Evolutionary conservation across 768 basidiomycete genomes (phyloP).

Genomic region (Boletus pseudopeckii): DNA sequence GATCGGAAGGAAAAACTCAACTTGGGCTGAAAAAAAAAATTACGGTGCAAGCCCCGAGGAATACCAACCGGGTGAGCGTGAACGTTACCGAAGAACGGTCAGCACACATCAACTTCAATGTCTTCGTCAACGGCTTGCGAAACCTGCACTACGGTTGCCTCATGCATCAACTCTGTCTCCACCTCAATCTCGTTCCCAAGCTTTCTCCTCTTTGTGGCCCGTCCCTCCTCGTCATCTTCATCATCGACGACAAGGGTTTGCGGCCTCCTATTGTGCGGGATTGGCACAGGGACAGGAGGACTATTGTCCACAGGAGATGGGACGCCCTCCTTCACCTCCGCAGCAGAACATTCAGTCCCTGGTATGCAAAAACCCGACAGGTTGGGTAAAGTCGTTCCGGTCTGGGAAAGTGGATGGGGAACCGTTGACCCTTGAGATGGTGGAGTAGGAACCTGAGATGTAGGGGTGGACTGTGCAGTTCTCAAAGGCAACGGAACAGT

Average conservation of each 20-base stretch:
- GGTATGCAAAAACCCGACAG: slow-evolving; percentile 14
- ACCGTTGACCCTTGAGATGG: not conserved
- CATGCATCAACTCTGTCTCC: not conserved
- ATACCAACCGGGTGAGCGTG: not conserved
- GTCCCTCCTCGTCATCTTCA: slow-evolving; percentile 52
- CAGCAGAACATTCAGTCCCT: not conserved
- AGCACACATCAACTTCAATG: slow-evolving; percentile 30
- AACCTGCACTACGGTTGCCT: not conserved
- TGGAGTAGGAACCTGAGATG: not conserved
- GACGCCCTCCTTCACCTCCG: slow-evolving; percentile 18
- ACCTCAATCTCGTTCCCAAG: slow-evolving; percentile 18
- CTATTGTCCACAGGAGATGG: slow-evolving; percentile 16
- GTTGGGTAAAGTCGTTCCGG: not conserved
- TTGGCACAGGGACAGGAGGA: slow-evolving; percentile 34
- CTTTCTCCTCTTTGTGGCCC: slow-evolving; percentile 53
- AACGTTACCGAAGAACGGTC: slow-evolving; percentile 1
- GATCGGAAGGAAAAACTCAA: slow-evolving; percentile 1
- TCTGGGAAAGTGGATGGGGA: slow-evolving; percentile 1
- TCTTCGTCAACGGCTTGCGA: slow-evolving; percentile 25
- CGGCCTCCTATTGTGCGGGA: slow-evolving; percentile 22
- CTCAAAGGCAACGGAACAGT: slow-evolving; percentile 39
- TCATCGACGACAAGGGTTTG: slow-evolving; percentile 54
- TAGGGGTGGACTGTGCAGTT: slow-evolving; percentile 7
- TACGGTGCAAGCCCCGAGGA: too few species aligned
- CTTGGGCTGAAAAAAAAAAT: slow-evolving; percentile 2